Conservation (phyloP, 345 rosid genomes). For the Sisymbrium altissimum region DNA sequence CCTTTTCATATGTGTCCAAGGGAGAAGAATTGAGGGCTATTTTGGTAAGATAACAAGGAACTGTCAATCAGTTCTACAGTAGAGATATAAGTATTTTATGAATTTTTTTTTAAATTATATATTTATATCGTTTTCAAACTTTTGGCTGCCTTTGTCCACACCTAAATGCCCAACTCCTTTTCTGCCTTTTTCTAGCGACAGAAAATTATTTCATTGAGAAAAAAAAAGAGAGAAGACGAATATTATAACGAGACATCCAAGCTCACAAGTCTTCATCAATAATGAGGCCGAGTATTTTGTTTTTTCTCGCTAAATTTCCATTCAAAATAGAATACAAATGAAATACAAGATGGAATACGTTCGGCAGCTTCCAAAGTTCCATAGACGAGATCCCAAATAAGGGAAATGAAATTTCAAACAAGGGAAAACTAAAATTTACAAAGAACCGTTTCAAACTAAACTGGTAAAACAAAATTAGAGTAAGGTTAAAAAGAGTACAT, state of each 20-base stretch:
- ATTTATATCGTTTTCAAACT: slow-evolving; percentile 10
- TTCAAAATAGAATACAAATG: too few relatives aligned
- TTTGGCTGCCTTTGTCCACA: slow-evolving; percentile 30
- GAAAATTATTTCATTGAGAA: slow-evolving; percentile 7
- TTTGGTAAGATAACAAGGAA: slow-evolving; percentile 28
- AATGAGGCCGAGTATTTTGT: not conserved
- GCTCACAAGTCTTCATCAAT: slow-evolving; percentile 24
- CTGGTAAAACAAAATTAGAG: too few relatives aligned
- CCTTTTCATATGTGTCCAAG: slow-evolving; percentile 13
- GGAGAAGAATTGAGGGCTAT: slow-evolving; percentile 28
- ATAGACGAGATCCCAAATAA: too few relatives aligned
- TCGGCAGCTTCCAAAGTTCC: too few relatives aligned
- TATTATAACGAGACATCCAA: slow-evolving; percentile 1
- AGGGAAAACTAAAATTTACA: too few relatives aligned
- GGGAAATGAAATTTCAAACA: too few relatives aligned
- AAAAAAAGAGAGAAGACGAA: not conserved
- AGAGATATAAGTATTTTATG: not conserved
- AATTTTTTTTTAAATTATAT: not conserved
- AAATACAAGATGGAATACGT: too few relatives aligned
- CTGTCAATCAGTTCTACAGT: slow-evolving; percentile 31
- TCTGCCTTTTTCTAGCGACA: slow-evolving; percentile 23
- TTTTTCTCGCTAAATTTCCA: too few relatives aligned
- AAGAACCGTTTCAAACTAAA: too few relatives aligned
- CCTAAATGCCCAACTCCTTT: slow-evolving; percentile 20
- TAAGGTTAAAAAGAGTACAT: too few relatives aligned